Percentiles rank a stretch among this genome's conserved stretches.
Evolutionary conservation across 768 basidiomycete genomes (phyloP).

Genomic region (Lactifluus subvellereus): DNA sequence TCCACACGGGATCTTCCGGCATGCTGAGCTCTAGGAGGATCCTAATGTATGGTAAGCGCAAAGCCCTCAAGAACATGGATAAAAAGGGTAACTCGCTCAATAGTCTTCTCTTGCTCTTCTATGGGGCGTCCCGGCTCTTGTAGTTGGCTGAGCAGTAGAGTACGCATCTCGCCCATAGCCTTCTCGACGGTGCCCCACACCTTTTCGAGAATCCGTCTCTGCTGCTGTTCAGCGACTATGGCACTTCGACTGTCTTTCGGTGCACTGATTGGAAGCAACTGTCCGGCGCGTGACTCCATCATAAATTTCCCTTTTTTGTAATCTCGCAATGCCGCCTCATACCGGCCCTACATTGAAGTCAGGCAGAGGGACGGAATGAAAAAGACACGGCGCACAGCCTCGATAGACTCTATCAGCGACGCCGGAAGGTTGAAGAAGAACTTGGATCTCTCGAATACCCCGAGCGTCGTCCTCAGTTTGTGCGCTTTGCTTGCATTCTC

Average conservation of each 20-base stretch:
- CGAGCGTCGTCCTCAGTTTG: constrained; percentile 85
- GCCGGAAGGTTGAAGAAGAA: constrained; percentile 99
- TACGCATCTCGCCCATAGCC: constrained; percentile 89
- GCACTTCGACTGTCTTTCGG: constrained; percentile 50
- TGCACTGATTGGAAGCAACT: constrained; percentile 65
- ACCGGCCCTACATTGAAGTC: constrained; percentile 65
- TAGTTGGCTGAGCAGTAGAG: constrained; percentile 66
- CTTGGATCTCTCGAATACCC: constrained; percentile 93
- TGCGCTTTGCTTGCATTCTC: constrained; percentile 95
- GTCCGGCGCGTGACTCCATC: constrained; percentile 83
- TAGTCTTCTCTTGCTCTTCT: constrained; percentile 95
- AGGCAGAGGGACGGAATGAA: neutral
- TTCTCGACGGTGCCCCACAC: constrained; percentile 95
- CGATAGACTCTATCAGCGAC: constrained; percentile 80
- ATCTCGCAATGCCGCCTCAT: constrained; percentile 88
- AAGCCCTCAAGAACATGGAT: neutral
- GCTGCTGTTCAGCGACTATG: constrained; percentile 60
- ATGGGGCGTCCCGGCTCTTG: constrained; percentile 73
- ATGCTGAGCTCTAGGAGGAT: constrained; percentile 83
- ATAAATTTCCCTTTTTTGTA: constrained; percentile 96
- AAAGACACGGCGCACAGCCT: constrained; percentile 55
- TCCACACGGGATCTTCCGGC: constrained; percentile 90
- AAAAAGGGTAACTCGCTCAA: constrained; percentile 59
- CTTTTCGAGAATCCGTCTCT: constrained; percentile 90
- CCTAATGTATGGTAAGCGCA: constrained; percentile 39